A percentile compares a stretch with the other conserved stretches of the same genome.
Evolutionary conservation across 495 filamentous ascomycete genomes (phyloP).

Genomic region (Lasiosphaeria ovina): DNA sequence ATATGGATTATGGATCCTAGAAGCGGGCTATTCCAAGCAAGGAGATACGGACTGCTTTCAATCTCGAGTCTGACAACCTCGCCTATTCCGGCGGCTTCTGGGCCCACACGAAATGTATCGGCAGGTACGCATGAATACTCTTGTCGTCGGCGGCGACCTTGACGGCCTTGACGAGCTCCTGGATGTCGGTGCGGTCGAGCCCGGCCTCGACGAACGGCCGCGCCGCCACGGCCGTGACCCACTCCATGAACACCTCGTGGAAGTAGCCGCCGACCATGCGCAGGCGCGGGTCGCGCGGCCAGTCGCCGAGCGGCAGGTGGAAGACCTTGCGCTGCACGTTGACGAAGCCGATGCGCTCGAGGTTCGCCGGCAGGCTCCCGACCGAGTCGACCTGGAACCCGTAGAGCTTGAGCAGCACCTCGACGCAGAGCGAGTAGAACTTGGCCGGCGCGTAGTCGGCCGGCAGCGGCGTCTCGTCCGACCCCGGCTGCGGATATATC

Average conservation of each 20-base stretch:
- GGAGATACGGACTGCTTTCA: too few relatives aligned
- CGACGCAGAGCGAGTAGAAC: slow-evolving; percentile 36
- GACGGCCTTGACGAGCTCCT: slow-evolving; percentile 29
- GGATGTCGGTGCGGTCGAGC: slow-evolving; percentile 38
- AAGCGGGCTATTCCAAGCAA: too few relatives aligned
- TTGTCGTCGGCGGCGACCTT: slow-evolving; percentile 30
- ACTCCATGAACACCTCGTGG: slow-evolving; percentile 52
- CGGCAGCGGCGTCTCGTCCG: slow-evolving; percentile 52
- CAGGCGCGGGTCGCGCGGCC: slow-evolving; percentile 55
- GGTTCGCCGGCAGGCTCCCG: slow-evolving; percentile 37
- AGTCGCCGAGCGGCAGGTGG: slow-evolving; percentile 60
- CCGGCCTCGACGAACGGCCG: slow-evolving; percentile 53
- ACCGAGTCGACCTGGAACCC: slow-evolving; percentile 43
- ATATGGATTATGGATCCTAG: too few relatives aligned
- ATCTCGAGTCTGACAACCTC: too few relatives aligned
- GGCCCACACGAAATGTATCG: slow-evolving; percentile 43
- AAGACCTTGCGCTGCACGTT: slow-evolving; percentile 51
- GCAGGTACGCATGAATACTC: slow-evolving; percentile 41
- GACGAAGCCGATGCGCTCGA: slow-evolving; percentile 48
- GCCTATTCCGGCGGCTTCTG: slow-evolving; percentile 35
- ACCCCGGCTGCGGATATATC: slow-evolving; percentile 47
- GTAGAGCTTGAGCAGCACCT: slow-evolving; percentile 35
- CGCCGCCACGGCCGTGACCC: slow-evolving; percentile 52
- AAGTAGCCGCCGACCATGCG: slow-evolving; percentile 56
- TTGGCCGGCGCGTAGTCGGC: slow-evolving; percentile 43